Evolutionary conservation across 768 basidiomycete species (phyloP).

Genomic region (Floccularia luteovirens): DNA sequence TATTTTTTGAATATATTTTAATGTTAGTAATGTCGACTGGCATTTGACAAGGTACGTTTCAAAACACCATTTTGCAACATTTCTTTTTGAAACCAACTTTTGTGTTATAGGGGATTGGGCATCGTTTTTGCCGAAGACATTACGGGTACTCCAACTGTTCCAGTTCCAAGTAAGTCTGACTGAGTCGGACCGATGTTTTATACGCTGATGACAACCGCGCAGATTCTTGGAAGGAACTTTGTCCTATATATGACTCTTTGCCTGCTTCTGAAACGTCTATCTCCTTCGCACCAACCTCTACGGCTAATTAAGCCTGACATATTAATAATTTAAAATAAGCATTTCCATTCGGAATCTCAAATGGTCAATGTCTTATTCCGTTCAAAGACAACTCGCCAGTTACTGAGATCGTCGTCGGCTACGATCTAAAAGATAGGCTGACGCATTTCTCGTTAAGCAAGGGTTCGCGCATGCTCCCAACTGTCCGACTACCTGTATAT

Average conservation of each 20-base stretch:
- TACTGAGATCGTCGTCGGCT: too few relatives aligned
- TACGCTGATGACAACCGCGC: not conserved
- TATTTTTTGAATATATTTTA: not conserved
- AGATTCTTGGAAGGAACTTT: slow-evolving; percentile 27
- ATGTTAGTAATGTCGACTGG: slow-evolving; percentile 43
- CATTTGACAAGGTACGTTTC: slow-evolving; percentile 35
- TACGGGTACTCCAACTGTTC: slow-evolving; percentile 3
- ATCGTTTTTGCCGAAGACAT: slow-evolving; percentile 32
- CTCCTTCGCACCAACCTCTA: too few relatives aligned
- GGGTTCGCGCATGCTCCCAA: too few relatives aligned
- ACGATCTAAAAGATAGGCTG: too few relatives aligned
- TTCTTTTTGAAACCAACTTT: not conserved
- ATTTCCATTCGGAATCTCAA: too few relatives aligned
- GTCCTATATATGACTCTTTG: slow-evolving; percentile 23
- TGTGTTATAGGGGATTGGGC: slow-evolving; percentile 22
- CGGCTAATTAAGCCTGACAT: too few relatives aligned
- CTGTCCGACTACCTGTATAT: too few relatives aligned
- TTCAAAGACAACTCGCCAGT: too few relatives aligned
- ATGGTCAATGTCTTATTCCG: too few relatives aligned
- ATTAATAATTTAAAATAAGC: too few relatives aligned
- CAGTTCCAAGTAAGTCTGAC: slow-evolving; percentile 11
- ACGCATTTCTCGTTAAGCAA: too few relatives aligned
- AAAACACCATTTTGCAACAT: not conserved
- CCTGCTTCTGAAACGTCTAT: slow-evolving; percentile 7
- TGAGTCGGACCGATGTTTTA: too few relatives aligned